Evolutionary conservation across 306 rosid species (phyloP).

Genomic region (Betula pendula): DNA sequence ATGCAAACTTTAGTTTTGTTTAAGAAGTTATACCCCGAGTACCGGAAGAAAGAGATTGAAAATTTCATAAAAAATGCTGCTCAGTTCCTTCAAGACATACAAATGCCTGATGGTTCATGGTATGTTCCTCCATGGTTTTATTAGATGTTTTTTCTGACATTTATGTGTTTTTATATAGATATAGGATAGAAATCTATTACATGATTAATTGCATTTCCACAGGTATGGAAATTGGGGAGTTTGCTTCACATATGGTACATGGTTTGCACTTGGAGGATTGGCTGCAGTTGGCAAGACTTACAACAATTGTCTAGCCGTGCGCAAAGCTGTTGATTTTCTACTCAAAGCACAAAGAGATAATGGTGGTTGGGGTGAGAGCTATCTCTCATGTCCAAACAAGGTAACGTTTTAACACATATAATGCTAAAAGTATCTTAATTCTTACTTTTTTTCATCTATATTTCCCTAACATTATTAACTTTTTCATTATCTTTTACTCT

Average conservation of each 20-base stretch:
- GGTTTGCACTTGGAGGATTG: constrained; percentile 64
- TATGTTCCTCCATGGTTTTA: not conserved
- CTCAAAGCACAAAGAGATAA: constrained; percentile 45
- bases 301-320: constrained; percentile 38
- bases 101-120: constrained; percentile 46
- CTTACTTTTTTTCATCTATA: too few species aligned
- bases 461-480: too few species aligned
- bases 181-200: not conserved
- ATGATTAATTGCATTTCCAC: not conserved
- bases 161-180: not conserved
- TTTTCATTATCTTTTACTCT: not conserved
- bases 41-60: constrained; percentile 45
- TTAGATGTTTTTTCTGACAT: not conserved
- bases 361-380: constrained; percentile 86
- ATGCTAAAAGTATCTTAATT: too few species aligned
- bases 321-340: constrained; percentile 52
- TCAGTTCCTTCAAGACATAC: constrained; percentile 38
- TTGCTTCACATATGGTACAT: constrained; percentile 61
- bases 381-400: constrained; percentile 54
- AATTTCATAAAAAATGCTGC: constrained; percentile 36
- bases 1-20: constrained; percentile 46
- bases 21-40: constrained; percentile 39
- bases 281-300: constrained; percentile 60
- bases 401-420: constrained; percentile 19
- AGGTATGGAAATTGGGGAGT: constrained; percentile 64